phyloP scores from a whole-genome alignment of 2,329 filamentous ascomycete genomes.

The Tetracladium maxilliforme region DNA sequence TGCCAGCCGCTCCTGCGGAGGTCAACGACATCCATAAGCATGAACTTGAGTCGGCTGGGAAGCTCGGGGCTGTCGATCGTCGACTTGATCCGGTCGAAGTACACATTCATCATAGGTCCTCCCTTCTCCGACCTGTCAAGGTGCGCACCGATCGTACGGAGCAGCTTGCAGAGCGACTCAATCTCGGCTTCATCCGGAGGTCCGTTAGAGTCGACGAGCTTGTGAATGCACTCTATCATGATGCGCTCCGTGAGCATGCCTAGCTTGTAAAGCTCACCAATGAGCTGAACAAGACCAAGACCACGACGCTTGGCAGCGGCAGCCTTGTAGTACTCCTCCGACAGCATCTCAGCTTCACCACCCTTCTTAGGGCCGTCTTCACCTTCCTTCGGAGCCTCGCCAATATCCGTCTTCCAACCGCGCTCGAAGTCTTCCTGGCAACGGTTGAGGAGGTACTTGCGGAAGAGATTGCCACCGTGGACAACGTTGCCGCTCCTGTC shows the following conservation, averaged over 20 bases:
- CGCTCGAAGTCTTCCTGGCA: conserved; percentile 99
- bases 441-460: conserved; percentile 95
- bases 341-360: conserved; percentile 68
- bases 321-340: conserved; percentile 90
- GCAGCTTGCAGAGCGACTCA: conserved; percentile 85
- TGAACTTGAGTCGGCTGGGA: conserved; percentile 81
- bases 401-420: conserved; percentile 85
- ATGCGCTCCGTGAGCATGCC: conserved; percentile 97
- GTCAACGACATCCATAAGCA: conserved; percentile 91
- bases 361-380: conserved; percentile 35
- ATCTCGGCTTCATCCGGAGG: conserved; percentile 91
- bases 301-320: conserved; percentile 92
- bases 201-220: conserved; percentile 89
- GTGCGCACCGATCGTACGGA: conserved; percentile 80
- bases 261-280: conserved; percentile 97
- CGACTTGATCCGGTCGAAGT: conserved; percentile 77
- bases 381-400: conserved; percentile 57
- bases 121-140: conserved; percentile 77
- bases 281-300: conserved; percentile 96
- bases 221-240: conserved; percentile 98
- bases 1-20: conserved; percentile 65
- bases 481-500: conserved; percentile 84
- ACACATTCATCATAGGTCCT: conserved; percentile 74
- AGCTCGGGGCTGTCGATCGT: conserved; percentile 72
- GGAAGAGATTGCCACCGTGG: conserved; percentile 85